A percentile compares a stretch with the other conserved stretches of the same genome.
phyloP scores from a whole-genome alignment of 192 early-diverging fungal species.

The Lobosporangium transversale region DNA sequence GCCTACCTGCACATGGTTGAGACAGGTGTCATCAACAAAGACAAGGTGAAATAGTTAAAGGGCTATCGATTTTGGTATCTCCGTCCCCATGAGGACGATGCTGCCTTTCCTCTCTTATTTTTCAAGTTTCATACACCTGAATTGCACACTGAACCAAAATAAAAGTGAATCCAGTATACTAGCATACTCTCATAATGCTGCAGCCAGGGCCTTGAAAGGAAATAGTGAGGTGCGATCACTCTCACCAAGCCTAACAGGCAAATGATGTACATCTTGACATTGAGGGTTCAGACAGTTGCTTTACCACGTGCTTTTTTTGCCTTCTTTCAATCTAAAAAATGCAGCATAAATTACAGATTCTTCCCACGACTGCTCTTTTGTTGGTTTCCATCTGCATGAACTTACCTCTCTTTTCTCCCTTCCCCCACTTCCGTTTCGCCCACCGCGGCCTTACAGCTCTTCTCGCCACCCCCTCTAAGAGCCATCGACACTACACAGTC shows the following conservation, averaged over 20 bases:
- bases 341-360: too few species aligned
- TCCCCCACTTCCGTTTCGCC: background rate
- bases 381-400: background rate
- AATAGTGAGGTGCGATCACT: background rate
- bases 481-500: background rate
- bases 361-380: too few species aligned
- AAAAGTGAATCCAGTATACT: conserved; percentile 1
- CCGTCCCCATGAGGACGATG: background rate
- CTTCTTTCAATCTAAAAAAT: too few species aligned
- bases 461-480: background rate
- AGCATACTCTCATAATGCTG: background rate
- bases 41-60: background rate
- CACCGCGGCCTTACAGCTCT: background rate
- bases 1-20: conserved; percentile 3
- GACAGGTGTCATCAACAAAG: conserved; percentile 3
- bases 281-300: too few species aligned
- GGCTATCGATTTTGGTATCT: background rate
- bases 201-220: background rate
- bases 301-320: too few species aligned
- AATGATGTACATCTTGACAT: background rate
- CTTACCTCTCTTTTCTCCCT: background rate
- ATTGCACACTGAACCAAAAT: conserved; percentile 1
- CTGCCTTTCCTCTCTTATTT: background rate
- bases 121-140: background rate
- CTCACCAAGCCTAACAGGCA: background rate